Evolutionary conservation across 2,329 filamentous ascomycete species (phyloP), one percentile per base, ranked within the genome.

Genomic region (Alternaria arbusti): DNA sequence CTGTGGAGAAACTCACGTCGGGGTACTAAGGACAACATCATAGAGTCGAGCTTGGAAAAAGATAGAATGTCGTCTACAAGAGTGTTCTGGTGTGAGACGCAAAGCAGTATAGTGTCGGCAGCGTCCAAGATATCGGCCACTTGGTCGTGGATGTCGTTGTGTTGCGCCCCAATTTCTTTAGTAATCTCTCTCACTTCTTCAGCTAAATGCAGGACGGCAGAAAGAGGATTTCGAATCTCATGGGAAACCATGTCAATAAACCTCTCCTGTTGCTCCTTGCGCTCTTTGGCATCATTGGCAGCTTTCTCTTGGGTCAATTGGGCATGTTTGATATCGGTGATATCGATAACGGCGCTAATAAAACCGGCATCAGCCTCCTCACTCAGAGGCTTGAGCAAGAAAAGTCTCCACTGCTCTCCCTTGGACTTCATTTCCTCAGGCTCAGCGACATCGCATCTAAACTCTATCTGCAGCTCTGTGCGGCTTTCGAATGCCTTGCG

Each of bases 61-160:
- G 82, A 83, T 2, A 84, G 69, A 15, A 84, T 82, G 63, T 85
- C 83, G 58, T 84, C 82, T 1, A 84, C 82, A 15, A 85, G 56
- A 67, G 78, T 80, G 58, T 81, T 82, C 58, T 83, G 82, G 62
- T 84, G 82, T 12, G 74, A 75, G 3, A 83, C 79, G 60, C 82
- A 84, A 2, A 83, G 73, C 8, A 81, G 66, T 17, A 84, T 84
- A 0, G 81, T 80, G 26, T 79, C 77, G 9, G 77, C 77, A 22
- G 77, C 76, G 47, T 80, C 77, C 28, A 74, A 23, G 22, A 79
- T 77, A 23, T 78, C 74, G n/a, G 69, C 66, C 25, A 77, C 54
- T 51, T 77, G 61, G 1, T 68, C 63, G 7, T 65, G 61, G 1
- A 72, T 54, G 23, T 73, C 68, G 7, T 61, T 55, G 15, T 73